Evolutionary conservation across 192 early-diverging fungal species (phyloP), one percentile per base, ranked within the genome.

Genomic region (Funneliformis geosporum): DNA sequence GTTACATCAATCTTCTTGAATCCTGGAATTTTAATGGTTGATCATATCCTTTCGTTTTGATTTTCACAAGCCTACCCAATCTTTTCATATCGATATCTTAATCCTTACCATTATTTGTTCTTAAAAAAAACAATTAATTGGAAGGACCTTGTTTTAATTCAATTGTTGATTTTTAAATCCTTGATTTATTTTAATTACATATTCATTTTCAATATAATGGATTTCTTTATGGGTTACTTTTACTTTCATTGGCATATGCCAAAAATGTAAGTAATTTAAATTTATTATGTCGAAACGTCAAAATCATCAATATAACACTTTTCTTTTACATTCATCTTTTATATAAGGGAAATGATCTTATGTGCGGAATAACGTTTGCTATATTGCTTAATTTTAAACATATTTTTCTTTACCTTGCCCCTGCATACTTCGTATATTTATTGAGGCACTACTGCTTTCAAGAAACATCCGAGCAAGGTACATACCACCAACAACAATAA

Each of bases 161-260:
- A 38, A 18, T 43, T 39, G 5, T 11, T 42, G 9, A 40, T 28
- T 42, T 60, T 68, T 23, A 9, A 68, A 60, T 64, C 76, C 74
- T 82, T 60, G 74, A 76, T 59, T 46, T 23, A 33, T 59, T n/a
- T 44, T 12, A 75, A 60, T 60, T n/a, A 83, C 84, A 85, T 70
- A 86, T 91, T 69, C 97, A 99, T 85, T 99, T 99, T 79, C 97
- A 99, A 83, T 99, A 99, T 89, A 99, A 99, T 83, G 97, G 95
- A 14, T 90, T 95, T 62, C 80, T 98, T 55, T 95, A 94, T 74
- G 97, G 97, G 8, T 89, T 99, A 39, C 86, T 96, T 67, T 80
- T 98, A 33, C 87, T 92, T 39, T 95, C 95, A 14, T 83, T 98
- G 10, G 89, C 88, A 8, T 88, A 93, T 71, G 89, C 93, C 8